Evolutionary conservation across 768 basidiomycete species (phyloP).

Genomic region (Phanerodontia chrysosporium): DNA sequence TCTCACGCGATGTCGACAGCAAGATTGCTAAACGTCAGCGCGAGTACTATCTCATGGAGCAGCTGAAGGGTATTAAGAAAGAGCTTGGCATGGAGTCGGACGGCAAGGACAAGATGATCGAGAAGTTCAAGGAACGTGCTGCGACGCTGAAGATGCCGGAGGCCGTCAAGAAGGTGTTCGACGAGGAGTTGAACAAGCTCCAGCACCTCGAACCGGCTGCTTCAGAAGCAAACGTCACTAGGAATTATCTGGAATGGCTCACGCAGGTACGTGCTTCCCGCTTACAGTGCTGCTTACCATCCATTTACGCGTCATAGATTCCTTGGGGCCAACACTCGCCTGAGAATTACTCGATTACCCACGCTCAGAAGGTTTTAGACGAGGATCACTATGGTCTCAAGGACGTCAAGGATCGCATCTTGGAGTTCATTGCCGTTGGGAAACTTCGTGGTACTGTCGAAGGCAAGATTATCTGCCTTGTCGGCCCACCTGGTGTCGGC

Average conservation of each 20-base stretch:
- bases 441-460: slow-evolving; percentile 92
- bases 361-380: slow-evolving; percentile 81
- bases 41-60: slow-evolving; percentile 96
- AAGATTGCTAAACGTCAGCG: slow-evolving; percentile 93
- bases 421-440: slow-evolving; percentile 94
- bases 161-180: slow-evolving; percentile 86
- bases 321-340: slow-evolving; percentile 95
- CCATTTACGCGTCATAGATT: slow-evolving; percentile 43
- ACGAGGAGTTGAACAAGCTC: slow-evolving; percentile 91
- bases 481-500: slow-evolving; percentile 95
- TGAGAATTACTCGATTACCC: slow-evolving; percentile 86
- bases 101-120: slow-evolving; percentile 91
- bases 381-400: slow-evolving; percentile 93
- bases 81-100: slow-evolving; percentile 94
- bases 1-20: slow-evolving; percentile 87
- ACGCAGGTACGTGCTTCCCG: slow-evolving; percentile 52
- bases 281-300: neutral
- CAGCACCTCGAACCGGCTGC: slow-evolving; percentile 86
- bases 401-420: slow-evolving; percentile 89
- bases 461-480: slow-evolving; percentile 96
- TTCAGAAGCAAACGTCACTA: slow-evolving; percentile 88
- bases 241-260: slow-evolving; percentile 93
- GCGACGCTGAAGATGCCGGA: slow-evolving; percentile 84
- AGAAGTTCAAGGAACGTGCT: slow-evolving; percentile 88
- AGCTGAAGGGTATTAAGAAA: slow-evolving; percentile 94